These are phyloP conservation scores for Penicillium alfredii DNA, from an alignment of 495 filamentous ascomycete species.

Conservation along the genomic window DNA sequence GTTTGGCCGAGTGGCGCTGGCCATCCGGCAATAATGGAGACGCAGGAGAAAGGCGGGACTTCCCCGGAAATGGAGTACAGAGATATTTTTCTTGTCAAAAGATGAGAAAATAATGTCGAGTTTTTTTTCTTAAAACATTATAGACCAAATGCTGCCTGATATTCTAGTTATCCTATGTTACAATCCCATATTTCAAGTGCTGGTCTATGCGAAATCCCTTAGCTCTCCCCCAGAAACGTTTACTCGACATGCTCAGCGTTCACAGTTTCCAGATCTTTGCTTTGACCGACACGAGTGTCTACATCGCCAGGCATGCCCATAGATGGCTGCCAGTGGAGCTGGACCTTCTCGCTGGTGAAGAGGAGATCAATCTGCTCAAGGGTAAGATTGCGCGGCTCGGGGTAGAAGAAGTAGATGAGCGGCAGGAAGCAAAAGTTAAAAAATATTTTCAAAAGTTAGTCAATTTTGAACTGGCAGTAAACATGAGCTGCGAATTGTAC, in stretches of 20 bases:
- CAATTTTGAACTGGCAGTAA: background rate
- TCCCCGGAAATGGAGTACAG: too few relatives aligned
- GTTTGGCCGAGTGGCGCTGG: slow-evolving; percentile 4
- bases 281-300: slow-evolving; percentile 16
- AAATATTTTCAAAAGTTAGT: slow-evolving; percentile 38
- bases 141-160: too few relatives aligned
- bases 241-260: slow-evolving; percentile 27
- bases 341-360: slow-evolving; percentile 38
- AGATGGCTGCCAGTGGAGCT: slow-evolving; percentile 35
- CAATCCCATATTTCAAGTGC: too few relatives aligned
- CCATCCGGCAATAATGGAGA: background rate
- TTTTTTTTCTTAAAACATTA: too few relatives aligned
- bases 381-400: slow-evolving; percentile 58
- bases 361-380: slow-evolving; percentile 69
- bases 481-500: slow-evolving; percentile 6
- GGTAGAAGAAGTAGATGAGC: slow-evolving; percentile 68
- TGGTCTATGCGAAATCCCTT: too few relatives aligned
- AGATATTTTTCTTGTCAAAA: too few relatives aligned
- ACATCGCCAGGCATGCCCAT: slow-evolving; percentile 27
- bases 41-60: background rate
- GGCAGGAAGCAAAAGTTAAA: slow-evolving; percentile 67
- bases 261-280: slow-evolving; percentile 16
- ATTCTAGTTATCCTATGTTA: too few relatives aligned
- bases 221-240: too few relatives aligned
- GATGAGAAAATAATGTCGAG: too few relatives aligned